Conservation (phyloP, 768 basidiomycete genomes). For the Mycena floridula region DNA sequence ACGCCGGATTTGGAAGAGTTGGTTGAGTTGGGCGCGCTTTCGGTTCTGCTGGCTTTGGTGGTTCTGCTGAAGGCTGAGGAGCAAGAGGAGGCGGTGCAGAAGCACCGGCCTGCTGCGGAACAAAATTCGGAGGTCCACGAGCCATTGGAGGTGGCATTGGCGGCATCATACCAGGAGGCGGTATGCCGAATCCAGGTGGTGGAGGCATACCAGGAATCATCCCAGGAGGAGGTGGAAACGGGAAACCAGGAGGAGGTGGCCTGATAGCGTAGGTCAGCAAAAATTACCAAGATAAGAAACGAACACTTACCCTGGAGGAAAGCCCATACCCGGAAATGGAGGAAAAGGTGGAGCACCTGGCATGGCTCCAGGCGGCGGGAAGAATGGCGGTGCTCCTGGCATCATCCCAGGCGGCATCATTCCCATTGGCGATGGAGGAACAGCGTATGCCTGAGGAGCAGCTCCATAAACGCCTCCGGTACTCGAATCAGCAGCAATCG, state of each 20-base stretch:
- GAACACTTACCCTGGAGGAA: conserved; percentile 50
- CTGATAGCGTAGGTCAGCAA: conserved; percentile 44
- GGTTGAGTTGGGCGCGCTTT: conserved; percentile 17
- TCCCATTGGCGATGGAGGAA: conserved; percentile 29
- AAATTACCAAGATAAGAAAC: conserved; percentile 5
- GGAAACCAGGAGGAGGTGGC: conserved; percentile 25
- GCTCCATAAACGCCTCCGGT: conserved; percentile 67
- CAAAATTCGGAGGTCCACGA: conserved; percentile 12
- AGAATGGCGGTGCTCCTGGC: conserved; percentile 26
- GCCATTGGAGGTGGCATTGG: conserved; percentile 11
- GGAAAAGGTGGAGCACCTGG: conserved; percentile 32
- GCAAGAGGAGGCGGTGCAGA: conserved; percentile 20
- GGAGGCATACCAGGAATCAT: conserved; percentile 20
- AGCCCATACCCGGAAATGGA: conserved; percentile 38
- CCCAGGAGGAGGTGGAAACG: conserved; percentile 28
- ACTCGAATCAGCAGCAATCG: conserved; percentile 33
- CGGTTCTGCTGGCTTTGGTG: conserved; percentile 5
- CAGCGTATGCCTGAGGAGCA: conserved; percentile 64
- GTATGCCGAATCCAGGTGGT: conserved; percentile 21
- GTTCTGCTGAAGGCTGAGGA: conserved; percentile 14
- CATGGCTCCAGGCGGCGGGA: conserved; percentile 36
- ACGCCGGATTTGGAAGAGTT: conserved; percentile 48
- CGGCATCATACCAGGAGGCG: conserved; percentile 20
- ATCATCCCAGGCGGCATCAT: conserved; percentile 16
- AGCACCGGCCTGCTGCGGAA: conserved; percentile 18